These are phyloP conservation scores for Chalciporus piperatus DNA, from an alignment of 768 basidiomycete genomes.

Conservation along the genomic window DNA sequence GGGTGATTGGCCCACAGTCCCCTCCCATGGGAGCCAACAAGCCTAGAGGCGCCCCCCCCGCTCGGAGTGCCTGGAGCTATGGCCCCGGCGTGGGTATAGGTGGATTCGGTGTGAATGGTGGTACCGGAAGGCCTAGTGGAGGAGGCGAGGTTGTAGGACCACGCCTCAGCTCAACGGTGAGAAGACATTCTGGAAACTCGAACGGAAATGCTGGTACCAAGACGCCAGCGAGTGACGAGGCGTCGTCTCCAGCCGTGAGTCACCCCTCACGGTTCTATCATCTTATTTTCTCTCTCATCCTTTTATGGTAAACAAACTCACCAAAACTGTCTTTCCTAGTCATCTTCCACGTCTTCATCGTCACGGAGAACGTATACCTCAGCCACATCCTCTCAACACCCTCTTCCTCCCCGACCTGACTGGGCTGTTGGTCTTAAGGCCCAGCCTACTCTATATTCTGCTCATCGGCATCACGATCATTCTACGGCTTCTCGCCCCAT, in stretches of 20 bases:
- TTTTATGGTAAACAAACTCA: constrained; percentile 9
- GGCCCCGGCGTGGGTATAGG: constrained; percentile 59
- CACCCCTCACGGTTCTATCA: constrained; percentile 2
- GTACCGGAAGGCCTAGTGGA: constrained; percentile 20
- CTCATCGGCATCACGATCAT: constrained; percentile 55
- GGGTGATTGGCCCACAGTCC: constrained; percentile 31
- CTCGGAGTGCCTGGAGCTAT: constrained; percentile 64
- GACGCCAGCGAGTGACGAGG: constrained; percentile 69
- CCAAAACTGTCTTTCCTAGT: constrained; percentile 40
- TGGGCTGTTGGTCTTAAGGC: constrained; percentile 87
- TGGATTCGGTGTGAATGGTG: constrained; percentile 36
- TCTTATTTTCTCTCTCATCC: not conserved
- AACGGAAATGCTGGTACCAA: constrained; percentile 54
- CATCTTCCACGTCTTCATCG: constrained; percentile 78
- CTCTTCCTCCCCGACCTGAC: constrained; percentile 79
- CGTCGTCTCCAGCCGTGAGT: constrained; percentile 74
- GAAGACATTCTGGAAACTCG: constrained; percentile 49
- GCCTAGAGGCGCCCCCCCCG: constrained; percentile 36
- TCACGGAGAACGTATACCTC: constrained; percentile 77
- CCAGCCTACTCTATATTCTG: constrained; percentile 60
- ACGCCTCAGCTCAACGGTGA: constrained; percentile 49
- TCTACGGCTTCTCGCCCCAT: constrained; percentile 36
- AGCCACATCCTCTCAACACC: constrained; percentile 68
- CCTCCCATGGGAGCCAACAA: constrained; percentile 27
- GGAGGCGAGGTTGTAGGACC: constrained; percentile 60